Conservation (phyloP, 768 basidiomycete species). For the Ephemerocybe angulata region DNA sequence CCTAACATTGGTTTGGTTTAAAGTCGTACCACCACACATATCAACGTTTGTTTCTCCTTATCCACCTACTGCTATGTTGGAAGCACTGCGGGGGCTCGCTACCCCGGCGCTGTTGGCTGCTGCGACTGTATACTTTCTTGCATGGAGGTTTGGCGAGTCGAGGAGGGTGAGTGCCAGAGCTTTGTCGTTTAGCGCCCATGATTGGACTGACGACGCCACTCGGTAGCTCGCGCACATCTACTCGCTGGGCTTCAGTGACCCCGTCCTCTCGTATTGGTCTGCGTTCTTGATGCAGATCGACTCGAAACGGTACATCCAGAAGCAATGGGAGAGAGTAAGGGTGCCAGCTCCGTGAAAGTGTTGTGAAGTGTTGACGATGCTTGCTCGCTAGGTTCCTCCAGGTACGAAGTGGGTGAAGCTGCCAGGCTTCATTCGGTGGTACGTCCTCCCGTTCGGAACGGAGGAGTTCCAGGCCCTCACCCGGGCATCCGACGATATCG, state of each 20-base stretch:
- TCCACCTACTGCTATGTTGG: no score
- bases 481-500: constrained; percentile 27
- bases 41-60: no score
- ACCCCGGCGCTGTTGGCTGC: no score
- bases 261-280: not conserved
- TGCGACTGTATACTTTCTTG: no score
- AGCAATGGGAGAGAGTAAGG: not conserved
- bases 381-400: not conserved
- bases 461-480: constrained; percentile 27
- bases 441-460: constrained; percentile 10
- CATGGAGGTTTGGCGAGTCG: no score
- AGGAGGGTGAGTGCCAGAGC: no score
- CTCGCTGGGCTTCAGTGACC: not conserved
- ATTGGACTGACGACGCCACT: no score
- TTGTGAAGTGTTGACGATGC: not conserved
- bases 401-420: constrained; percentile 8
- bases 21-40: no score
- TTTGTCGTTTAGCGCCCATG: no score
- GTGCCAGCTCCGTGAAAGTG: not conserved
- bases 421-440: constrained; percentile 5
- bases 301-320: not conserved
- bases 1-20: no score
- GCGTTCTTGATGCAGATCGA: not conserved
- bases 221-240: not conserved
- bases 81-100: no score